Conservation (phyloP, 805 yeast species). For the Lipomyces orientalis region DNA sequence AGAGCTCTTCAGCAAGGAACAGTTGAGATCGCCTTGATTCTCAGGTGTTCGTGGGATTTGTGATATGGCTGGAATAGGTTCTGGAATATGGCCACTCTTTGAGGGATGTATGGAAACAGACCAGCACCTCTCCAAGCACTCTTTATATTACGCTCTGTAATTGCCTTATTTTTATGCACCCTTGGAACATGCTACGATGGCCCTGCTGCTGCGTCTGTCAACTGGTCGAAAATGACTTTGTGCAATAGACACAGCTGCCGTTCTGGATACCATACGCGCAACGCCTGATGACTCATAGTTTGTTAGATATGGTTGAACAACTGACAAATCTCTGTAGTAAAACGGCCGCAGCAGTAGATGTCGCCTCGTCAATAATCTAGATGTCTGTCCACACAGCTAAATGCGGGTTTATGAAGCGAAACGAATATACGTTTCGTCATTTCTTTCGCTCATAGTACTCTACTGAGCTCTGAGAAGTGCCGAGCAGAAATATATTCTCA, state of each 20-base stretch:
- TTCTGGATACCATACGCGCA: too few relatives aligned
- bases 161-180: too few relatives aligned
- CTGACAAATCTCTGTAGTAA: too few relatives aligned
- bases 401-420: background rate
- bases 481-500: constrained; percentile 50
- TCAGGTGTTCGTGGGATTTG: background rate
- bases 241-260: too few relatives aligned
- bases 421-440: background rate
- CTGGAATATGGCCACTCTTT: background rate
- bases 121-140: constrained; percentile 3
- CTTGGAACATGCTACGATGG: too few relatives aligned
- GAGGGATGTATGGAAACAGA: background rate
- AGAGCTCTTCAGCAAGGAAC: background rate
- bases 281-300: too few relatives aligned
- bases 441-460: constrained; percentile 4
- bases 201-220: too few relatives aligned
- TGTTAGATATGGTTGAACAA: too few relatives aligned
- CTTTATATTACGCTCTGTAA: background rate
- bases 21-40: background rate
- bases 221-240: too few relatives aligned
- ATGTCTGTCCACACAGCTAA: background rate
- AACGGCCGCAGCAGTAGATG: too few relatives aligned
- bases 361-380: background rate
- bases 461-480: constrained; percentile 46
- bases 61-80: background rate